Conservation (phyloP, 345 rosid species). For the Reutealis trisperma region DNA sequence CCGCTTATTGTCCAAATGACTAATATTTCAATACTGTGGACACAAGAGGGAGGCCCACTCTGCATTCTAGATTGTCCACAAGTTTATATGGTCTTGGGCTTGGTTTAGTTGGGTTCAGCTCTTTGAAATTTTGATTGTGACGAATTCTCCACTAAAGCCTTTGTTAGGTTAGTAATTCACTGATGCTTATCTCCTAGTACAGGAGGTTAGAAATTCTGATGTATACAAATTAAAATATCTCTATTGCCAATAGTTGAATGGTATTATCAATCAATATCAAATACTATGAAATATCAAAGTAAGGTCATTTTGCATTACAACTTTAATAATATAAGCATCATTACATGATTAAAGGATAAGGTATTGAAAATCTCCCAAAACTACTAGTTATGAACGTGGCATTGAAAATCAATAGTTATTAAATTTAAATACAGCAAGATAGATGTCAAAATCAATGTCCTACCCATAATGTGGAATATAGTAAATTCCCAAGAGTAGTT, state of each 20-base stretch:
- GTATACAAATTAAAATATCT: too few relatives aligned
- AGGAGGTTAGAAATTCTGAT: too few relatives aligned
- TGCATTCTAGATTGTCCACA: neutral
- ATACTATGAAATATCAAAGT: neutral
- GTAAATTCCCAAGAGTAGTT: conserved; percentile 4
- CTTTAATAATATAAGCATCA: too few relatives aligned
- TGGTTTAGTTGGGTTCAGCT: neutral
- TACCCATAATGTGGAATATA: neutral
- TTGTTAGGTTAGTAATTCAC: too few relatives aligned
- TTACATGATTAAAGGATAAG: conserved; percentile 1
- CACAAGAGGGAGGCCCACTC: neutral
- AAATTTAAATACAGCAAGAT: neutral
- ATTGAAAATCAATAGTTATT: neutral
- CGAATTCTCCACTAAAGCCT: too few relatives aligned
- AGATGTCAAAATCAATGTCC: conserved; percentile 6
- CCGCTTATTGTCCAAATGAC: neutral
- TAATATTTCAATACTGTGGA: neutral
- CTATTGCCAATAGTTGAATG: neutral
- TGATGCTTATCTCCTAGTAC: too few relatives aligned
- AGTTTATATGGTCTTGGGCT: neutral
- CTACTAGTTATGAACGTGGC: neutral
- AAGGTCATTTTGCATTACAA: neutral
- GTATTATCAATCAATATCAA: neutral
- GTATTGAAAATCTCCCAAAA: neutral
- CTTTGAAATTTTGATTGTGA: neutral